phyloP scores from a whole-genome alignment of 1,139 yeast species.

The Sugiyamaella grinbergsii region DNA sequence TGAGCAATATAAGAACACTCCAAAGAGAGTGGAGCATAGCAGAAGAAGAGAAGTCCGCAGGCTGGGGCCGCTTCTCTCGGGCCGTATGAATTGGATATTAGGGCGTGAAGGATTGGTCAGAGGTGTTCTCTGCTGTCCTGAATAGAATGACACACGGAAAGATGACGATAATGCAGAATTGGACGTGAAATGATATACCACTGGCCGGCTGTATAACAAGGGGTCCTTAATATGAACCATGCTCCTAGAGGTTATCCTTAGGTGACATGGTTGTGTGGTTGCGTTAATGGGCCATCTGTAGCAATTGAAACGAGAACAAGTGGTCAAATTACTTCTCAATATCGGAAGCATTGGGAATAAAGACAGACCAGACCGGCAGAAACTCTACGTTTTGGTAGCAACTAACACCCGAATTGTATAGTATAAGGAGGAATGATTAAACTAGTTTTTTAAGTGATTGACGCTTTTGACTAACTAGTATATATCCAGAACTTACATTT shows the following conservation, averaged over 20 bases:
- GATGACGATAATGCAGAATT: neutral
- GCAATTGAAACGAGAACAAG: neutral
- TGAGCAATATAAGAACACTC: constrained; percentile 26
- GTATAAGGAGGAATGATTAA: neutral
- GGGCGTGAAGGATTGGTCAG: neutral
- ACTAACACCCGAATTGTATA: too few species aligned
- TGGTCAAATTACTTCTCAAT: neutral
- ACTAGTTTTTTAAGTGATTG: neutral
- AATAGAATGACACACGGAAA: neutral
- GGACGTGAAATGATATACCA: neutral
- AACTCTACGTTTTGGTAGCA: neutral
- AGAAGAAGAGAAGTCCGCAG: constrained; percentile 11
- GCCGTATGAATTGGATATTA: neutral
- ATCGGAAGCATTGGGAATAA: constrained; percentile 2
- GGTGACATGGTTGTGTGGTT: neutral
- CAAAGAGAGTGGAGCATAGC: constrained; percentile 20
- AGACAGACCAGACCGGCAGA: too few species aligned
- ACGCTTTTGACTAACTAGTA: neutral
- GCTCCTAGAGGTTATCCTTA: neutral
- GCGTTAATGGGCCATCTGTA: neutral
- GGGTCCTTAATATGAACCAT: neutral
- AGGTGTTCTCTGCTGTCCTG: neutral
- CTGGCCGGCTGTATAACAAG: neutral
- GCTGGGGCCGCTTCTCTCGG: constrained; percentile 12
- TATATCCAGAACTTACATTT: too few species aligned